A percentile compares a stretch with the other conserved stretches of the same genome.
Conservation (phyloP, 495 filamentous ascomycete genomes). For the Trichoderma asperelloides region DNA sequence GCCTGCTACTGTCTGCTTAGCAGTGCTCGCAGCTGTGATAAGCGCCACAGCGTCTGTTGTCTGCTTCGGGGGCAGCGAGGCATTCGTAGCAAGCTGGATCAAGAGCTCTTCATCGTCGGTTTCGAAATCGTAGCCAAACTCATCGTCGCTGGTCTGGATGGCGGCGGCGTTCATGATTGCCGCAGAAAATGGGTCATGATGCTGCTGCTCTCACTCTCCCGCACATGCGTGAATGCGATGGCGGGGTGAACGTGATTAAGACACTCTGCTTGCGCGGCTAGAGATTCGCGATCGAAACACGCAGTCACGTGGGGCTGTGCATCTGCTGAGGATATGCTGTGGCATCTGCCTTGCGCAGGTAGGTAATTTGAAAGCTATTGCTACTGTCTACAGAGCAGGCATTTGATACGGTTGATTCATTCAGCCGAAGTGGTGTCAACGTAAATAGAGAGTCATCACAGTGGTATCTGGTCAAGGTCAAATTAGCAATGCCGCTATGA, state of each 20-base stretch:
- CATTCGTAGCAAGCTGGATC: slow-evolving; percentile 5
- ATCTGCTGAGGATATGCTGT: not conserved
- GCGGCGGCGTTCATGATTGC: slow-evolving; percentile 2
- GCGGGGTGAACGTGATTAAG: not conserved
- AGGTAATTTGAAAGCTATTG: not conserved
- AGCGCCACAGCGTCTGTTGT: not conserved
- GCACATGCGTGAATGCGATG: not conserved
- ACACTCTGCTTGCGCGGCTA: not conserved
- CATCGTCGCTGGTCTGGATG: slow-evolving; percentile 36
- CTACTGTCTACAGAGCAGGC: no score
- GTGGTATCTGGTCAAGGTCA: no score
- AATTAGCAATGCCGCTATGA: no score
- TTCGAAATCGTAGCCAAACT: slow-evolving; percentile 68
- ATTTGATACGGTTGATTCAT: not conserved
- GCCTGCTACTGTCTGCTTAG: not conserved
- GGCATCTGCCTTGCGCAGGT: not conserved
- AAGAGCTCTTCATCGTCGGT: slow-evolving; percentile 45
- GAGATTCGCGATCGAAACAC: not conserved
- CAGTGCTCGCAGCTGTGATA: not conserved
- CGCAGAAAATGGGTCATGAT: not conserved
- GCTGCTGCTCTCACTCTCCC: not conserved
- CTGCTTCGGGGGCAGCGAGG: not conserved
- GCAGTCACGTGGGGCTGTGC: not conserved
- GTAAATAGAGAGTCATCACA: no score
- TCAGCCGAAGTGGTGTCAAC: no score